Base-by-base conservation (phyloP, 345 rosid genomes). In the Microcos paniculata region DNA sequence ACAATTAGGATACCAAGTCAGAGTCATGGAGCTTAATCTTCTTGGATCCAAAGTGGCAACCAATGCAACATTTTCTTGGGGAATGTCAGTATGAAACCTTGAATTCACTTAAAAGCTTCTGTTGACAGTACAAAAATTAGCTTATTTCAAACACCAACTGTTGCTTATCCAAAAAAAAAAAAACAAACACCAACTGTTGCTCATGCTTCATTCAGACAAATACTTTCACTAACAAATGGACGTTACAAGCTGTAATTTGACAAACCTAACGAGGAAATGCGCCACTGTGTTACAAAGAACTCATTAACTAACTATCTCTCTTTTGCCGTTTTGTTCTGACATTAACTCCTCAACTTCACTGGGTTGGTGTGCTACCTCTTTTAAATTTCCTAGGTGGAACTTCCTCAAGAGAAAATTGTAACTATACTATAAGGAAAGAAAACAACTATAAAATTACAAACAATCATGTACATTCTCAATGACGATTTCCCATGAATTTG, bases 381-480 rank as follows among this genome's bases (percentile, higher is more conserved):
- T 62, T 62, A 28, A 24, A 21, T 23, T 79, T 68, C 72, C 63
- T 69, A 18, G 38, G 76, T 53, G 80, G 79, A 72, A 35, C 53
- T 53, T 45, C 78, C 81, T 62, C 42, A 1, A 23, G 67, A n/a
- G n/a, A 74, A 81, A 82, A 79, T 72, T 45, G 68, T 62, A 26
- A n/a, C 78, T 61, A n/a, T n/a, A n/a, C n/a, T n/a, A 68, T 2
- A 35, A 42, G 52, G 31, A 31, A 33, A 31, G 5, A 13, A 35
- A 18, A 62, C n/a, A 62, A 74, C 48, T 31, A 62, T n/a, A 71
- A 75, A 79, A 78, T 30, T 62, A 72, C 78, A 78, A 69, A 35
- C 69, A 65, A 77, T 70, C 80, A 84, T 82, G 63, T 83, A 86
- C 90, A 83, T 24, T 56, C 48, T n/a, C n/a, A 40, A 71, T 69